These are phyloP conservation scores for Lecanosticta acicola DNA, from an alignment of 2,329 filamentous ascomycete genomes.

Conservation along the genomic window DNA sequence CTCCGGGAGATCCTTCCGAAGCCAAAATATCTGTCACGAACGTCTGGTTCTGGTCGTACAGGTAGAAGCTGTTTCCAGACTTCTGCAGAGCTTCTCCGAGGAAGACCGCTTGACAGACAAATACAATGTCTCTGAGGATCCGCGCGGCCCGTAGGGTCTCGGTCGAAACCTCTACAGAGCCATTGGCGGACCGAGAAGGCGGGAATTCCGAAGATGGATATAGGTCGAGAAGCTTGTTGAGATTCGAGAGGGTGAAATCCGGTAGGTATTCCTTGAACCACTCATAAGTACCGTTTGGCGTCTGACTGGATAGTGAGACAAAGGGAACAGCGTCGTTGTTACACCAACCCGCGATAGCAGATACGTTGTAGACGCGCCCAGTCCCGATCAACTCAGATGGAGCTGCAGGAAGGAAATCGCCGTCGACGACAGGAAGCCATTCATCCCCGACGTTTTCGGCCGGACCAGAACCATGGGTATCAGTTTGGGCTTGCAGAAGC, in stretches of 20 bases:
- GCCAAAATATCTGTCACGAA: conserved; percentile 45
- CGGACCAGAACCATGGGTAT: conserved; percentile 37
- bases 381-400: conserved; percentile 38
- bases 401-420: conserved; percentile 41
- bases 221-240: conserved; percentile 28
- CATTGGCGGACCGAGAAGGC: conserved; percentile 31
- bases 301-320: conserved; percentile 34
- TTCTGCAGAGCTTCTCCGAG: conserved; percentile 38
- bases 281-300: conserved; percentile 26
- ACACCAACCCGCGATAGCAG: conserved; percentile 40
- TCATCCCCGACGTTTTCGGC: conserved; percentile 42
- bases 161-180: conserved; percentile 30
- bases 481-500: conserved; percentile 42
- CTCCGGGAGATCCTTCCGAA: conserved; percentile 32
- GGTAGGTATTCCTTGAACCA: conserved; percentile 41
- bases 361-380: conserved; percentile 38
- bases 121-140: conserved; percentile 49
- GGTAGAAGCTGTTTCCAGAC: conserved; percentile 40
- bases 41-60: conserved; percentile 52
- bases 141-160: conserved; percentile 49
- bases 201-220: conserved; percentile 42
- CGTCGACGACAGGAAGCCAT: conserved; percentile 48
- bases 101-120: conserved; percentile 46
- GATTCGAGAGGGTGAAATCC: conserved; percentile 27
- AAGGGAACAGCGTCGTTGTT: conserved; percentile 39